Evolutionary conservation across 495 filamentous ascomycete genomes (phyloP).

Genomic region (Physcia stellaris): DNA sequence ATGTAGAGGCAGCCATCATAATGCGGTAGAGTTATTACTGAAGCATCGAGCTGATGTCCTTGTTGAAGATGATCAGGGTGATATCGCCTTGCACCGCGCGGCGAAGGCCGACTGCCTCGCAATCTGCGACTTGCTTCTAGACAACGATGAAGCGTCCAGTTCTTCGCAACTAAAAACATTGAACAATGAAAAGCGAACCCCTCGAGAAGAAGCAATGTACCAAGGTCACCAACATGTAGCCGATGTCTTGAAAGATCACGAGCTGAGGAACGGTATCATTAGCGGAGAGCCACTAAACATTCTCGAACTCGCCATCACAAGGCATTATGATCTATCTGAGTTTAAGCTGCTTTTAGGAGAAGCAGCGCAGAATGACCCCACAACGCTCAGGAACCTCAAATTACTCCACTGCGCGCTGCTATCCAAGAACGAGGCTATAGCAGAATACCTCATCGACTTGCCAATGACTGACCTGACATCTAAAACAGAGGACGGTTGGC

Average conservation of each 20-base stretch:
- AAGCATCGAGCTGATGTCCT: slow-evolving; percentile 2
- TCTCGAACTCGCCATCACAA: slow-evolving; percentile 3
- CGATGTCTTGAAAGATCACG: slow-evolving; percentile 1
- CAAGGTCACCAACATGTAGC: slow-evolving; percentile 1
- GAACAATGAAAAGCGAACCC: background rate
- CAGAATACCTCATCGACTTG: background rate
- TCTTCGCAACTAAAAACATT: slow-evolving; percentile 1
- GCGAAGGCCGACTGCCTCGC: slow-evolving; percentile 1
- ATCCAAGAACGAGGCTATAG: slow-evolving; percentile 1
- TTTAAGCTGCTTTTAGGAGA: background rate
- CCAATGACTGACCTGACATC: background rate
- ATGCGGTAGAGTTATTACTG: background rate
- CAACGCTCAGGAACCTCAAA: background rate
- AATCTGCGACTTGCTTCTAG: background rate
- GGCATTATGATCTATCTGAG: background rate
- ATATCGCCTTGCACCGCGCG: slow-evolving; percentile 7
- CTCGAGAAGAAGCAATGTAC: slow-evolving; percentile 2
- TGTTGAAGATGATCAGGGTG: background rate
- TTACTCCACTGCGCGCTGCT: slow-evolving; percentile 8
- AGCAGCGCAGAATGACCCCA: background rate
- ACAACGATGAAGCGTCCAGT: background rate
- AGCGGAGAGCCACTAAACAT: background rate
- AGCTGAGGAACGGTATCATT: background rate
- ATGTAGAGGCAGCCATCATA: slow-evolving; percentile 3
- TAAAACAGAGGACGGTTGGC: slow-evolving; percentile 1